A percentile compares a stretch with the other conserved stretches of the same genome.
Conservation (phyloP, 2,329 filamentous ascomycete genomes). For the Hirsutella thompsonii region DNA sequence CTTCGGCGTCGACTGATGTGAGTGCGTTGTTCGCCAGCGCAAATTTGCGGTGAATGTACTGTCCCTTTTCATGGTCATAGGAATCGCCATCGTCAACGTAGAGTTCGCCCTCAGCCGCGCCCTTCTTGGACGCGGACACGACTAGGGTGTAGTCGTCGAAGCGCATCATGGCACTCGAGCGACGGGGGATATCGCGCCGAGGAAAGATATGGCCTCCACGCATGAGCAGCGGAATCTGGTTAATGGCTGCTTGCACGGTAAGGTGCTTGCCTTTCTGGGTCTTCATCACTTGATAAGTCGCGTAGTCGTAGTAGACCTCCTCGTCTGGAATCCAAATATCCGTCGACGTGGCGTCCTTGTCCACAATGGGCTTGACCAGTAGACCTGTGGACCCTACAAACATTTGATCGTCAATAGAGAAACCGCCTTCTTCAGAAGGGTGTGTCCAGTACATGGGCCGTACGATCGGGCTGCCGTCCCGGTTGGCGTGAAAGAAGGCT, state of each 20-base stretch:
- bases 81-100: constrained; percentile 92
- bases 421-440: constrained; percentile 74
- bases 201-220: constrained; percentile 86
- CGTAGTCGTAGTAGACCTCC: constrained; percentile 92
- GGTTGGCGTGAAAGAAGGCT: constrained; percentile 80
- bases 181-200: constrained; percentile 74
- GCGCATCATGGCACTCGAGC: constrained; percentile 79
- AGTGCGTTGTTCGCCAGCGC: constrained; percentile 48
- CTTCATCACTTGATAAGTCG: constrained; percentile 64
- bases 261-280: constrained; percentile 58
- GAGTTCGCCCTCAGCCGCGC: constrained; percentile 59
- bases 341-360: constrained; percentile 57
- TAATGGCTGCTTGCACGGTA: constrained; percentile 63
- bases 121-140: constrained; percentile 48
- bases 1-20: constrained; percentile 55
- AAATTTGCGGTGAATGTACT: constrained; percentile 80
- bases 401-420: constrained; percentile 82
- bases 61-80: constrained; percentile 75
- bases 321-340: constrained; percentile 82
- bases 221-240: constrained; percentile 83
- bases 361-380: constrained; percentile 81
- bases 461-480: constrained; percentile 74
- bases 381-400: constrained; percentile 83
- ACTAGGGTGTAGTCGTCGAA: constrained; percentile 93
- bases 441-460: constrained; percentile 90